These are phyloP conservation scores for Mortierella sp. DNA, from an alignment of 371 early-diverging fungal genomes.

Conservation along the genomic window DNA sequence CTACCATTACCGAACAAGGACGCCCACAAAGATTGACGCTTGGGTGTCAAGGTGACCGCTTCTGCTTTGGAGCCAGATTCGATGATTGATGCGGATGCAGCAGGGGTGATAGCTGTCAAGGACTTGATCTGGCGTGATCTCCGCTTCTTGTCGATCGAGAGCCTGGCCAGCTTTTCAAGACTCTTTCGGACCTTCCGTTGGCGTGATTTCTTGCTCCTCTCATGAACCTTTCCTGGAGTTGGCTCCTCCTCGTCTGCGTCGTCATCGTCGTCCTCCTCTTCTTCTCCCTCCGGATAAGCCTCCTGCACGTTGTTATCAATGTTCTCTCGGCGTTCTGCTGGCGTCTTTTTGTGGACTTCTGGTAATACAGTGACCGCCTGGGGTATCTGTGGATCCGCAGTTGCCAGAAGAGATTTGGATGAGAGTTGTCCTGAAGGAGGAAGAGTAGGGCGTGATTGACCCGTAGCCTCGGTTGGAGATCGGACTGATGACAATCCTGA, in stretches of 20 bases:
- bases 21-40: slow-evolving; percentile 49
- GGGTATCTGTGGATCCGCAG: not conserved
- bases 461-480: slow-evolving; percentile 16
- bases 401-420: slow-evolving; percentile 4
- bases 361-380: not conserved
- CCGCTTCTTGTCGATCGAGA: slow-evolving; percentile 37
- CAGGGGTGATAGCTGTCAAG: slow-evolving; percentile 19
- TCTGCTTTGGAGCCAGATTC: slow-evolving; percentile 2
- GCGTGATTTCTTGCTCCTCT: slow-evolving; percentile 14
- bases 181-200: slow-evolving; percentile 41
- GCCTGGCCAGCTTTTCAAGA: slow-evolving; percentile 37
- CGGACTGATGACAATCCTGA: slow-evolving; percentile 21
- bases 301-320: slow-evolving; percentile 3
- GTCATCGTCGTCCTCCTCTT: slow-evolving; percentile 20
- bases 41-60: slow-evolving; percentile 15
- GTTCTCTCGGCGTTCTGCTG: not conserved
- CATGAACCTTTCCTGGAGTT: slow-evolving; percentile 14
- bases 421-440: slow-evolving; percentile 31
- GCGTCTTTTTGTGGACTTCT: slow-evolving; percentile 2
- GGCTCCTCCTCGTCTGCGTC: slow-evolving; percentile 24
- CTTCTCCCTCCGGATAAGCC: not conserved
- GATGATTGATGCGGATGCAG: not conserved
- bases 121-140: slow-evolving; percentile 38
- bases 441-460: slow-evolving; percentile 28
- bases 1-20: slow-evolving; percentile 46